Evolutionary conservation across 257 asterid species (phyloP).

Genomic region (Euphrasia confusa): DNA sequence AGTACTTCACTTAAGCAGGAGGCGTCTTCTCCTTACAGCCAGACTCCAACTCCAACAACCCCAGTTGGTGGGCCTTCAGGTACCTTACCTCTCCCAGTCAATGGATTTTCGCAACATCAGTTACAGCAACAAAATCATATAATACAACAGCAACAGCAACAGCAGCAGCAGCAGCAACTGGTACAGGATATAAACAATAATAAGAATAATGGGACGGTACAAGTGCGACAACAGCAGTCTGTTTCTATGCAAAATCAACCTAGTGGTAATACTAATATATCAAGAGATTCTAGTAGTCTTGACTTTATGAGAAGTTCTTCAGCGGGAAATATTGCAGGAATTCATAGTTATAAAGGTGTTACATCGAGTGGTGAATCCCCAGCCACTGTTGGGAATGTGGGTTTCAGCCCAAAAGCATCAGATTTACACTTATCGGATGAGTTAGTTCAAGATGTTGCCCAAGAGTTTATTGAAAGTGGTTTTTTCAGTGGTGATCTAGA

Average conservation of each 20-base stretch:
- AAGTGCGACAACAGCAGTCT: slow-evolving; percentile 32
- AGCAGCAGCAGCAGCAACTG: slow-evolving; percentile 70
- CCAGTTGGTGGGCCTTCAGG: neutral
- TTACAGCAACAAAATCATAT: neutral
- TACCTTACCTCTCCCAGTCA: neutral
- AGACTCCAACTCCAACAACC: neutral
- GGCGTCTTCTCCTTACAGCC: slow-evolving; percentile 3
- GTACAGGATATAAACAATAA: slow-evolving; percentile 57
- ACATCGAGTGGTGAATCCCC: slow-evolving; percentile 45
- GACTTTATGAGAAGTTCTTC: slow-evolving; percentile 39
- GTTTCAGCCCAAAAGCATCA: slow-evolving; percentile 48
- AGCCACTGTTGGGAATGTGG: slow-evolving; percentile 33
- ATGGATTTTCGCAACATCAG: neutral
- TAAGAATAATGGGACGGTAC: slow-evolving; percentile 28
- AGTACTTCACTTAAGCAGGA: neutral
- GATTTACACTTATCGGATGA: slow-evolving; percentile 65
- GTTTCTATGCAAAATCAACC: slow-evolving; percentile 34
- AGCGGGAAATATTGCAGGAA: slow-evolving; percentile 42
- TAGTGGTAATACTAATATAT: slow-evolving; percentile 27
- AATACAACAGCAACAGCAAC: slow-evolving; percentile 40
- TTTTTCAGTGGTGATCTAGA: slow-evolving; percentile 72
- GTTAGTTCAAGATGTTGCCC: slow-evolving; percentile 51
- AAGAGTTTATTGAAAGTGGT: slow-evolving; percentile 61
- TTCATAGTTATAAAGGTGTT: slow-evolving; percentile 55
- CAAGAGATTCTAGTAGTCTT: slow-evolving; percentile 31